Base-by-base conservation (phyloP, 176 grass and related monocot species). In the Melocanna baccifera region DNA sequence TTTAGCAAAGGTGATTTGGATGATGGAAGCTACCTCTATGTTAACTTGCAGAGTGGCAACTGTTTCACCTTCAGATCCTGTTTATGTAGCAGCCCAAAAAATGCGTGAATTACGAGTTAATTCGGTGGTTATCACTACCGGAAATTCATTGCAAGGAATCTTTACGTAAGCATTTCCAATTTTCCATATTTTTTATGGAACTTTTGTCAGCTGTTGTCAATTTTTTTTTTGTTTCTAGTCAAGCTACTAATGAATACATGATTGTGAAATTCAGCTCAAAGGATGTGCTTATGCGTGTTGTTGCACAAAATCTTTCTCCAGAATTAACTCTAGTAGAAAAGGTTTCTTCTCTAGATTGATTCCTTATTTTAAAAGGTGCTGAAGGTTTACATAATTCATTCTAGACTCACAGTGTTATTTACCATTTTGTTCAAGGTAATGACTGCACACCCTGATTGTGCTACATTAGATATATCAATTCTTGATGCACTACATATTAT, bases 271-370 rank as follows among this genome's bases (percentile, higher is more conserved):
- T 79, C 84, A 99, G 96, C 25, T 96, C 93, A 80, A 99, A 99
- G 74, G 93, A 99, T 94, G 88, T 99, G 78, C 91, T 99, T 67
- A 94, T 99, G 93, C 91, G 93, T 80, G 88, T 99, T 80, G 96
- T 99, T 67, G 88, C 93, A 40, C 88, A 94, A 77, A 95, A 96
- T 89, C 67, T 94, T 81, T 95, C 91, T 81, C 96, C 96, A 72
- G 88, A 99, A 55, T 85, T 99, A 68, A 99, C 96, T 89, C 78
- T 88, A 76, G 96, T 99, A 58, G 96, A 96, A 83, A 99, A 99
- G 96, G 96, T 99, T 81, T 77, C 59, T 84, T 77, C 63, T 83
- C 6, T 30, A 67, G 22, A 83, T 63, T 23, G 52, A 77, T 72
- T 84, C 67, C 71, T 59, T 70, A 43, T 88, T 57, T 81, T 46